Evolutionary conservation across 2,329 filamentous ascomycete genomes (phyloP).

Genomic region (Fusarium subtropicale): DNA sequence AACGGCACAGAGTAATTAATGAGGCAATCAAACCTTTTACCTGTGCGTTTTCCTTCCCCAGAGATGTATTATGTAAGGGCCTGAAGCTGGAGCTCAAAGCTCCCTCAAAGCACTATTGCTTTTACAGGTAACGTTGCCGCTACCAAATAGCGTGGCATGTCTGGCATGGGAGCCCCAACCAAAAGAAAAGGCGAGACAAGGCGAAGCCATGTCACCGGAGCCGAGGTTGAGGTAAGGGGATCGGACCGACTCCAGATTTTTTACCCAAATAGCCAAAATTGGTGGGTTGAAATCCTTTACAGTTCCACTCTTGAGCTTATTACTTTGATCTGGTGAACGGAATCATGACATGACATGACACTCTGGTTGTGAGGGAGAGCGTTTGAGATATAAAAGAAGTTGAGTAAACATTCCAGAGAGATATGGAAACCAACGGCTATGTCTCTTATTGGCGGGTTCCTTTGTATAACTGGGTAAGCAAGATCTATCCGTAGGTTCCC

Average conservation of each 20-base stretch:
- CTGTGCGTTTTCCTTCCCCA: not conserved
- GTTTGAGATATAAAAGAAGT: not conserved
- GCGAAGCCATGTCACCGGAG: constrained; percentile 5
- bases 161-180: not conserved
- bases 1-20: not conserved
- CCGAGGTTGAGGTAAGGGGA: constrained; percentile 25
- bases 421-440: not conserved
- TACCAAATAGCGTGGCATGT: not conserved
- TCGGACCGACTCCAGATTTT: constrained; percentile 37
- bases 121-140: constrained; percentile 4
- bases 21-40: constrained; percentile 5
- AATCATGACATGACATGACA: constrained; percentile 3
- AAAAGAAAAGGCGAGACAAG: constrained; percentile 3
- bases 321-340: constrained; percentile 13
- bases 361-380: not conserved
- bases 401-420: not conserved
- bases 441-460: constrained; percentile 11
- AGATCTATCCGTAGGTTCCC: not conserved
- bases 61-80: constrained; percentile 5
- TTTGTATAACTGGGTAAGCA: not conserved
- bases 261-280: constrained; percentile 2
- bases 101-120: not conserved
- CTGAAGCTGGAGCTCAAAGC: not conserved
- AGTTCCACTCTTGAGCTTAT: constrained; percentile 33
- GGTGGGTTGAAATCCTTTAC: constrained; percentile 32